Conservation (phyloP, 495 filamentous ascomycete genomes). For the Penicillium riverlandense region DNA sequence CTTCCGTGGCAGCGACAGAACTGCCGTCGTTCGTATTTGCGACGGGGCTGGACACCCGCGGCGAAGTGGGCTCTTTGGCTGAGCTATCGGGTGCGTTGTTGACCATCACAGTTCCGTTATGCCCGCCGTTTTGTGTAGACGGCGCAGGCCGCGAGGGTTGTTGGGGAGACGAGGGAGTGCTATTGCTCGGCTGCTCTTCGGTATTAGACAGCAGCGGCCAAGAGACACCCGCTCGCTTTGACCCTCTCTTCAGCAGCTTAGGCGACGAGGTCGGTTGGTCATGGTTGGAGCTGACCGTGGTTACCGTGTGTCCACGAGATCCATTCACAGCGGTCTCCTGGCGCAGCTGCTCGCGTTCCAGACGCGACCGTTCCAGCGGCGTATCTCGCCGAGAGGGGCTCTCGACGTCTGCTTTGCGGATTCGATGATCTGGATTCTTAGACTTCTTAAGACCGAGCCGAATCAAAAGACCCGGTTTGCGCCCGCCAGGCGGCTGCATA, state of each 20-base stretch:
- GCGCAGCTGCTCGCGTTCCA: conserved; percentile 20
- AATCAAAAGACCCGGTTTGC: conserved; percentile 32
- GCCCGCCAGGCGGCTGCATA: conserved; percentile 24
- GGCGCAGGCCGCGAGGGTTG: conserved; percentile 7
- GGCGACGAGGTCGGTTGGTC: conserved; percentile 9
- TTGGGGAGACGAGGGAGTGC: conserved; percentile 5
- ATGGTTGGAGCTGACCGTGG: conserved; percentile 8
- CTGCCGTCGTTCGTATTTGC: conserved; percentile 12
- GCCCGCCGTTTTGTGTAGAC: not conserved
- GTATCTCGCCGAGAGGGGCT: conserved; percentile 25
- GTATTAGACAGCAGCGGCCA: conserved; percentile 23
- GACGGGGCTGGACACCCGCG: conserved; percentile 11
- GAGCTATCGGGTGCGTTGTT: conserved; percentile 4
- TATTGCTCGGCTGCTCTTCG: conserved; percentile 8
- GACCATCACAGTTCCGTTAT: conserved; percentile 3
- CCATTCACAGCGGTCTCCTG: conserved; percentile 13
- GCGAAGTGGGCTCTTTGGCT: conserved; percentile 7
- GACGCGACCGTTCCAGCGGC: conserved; percentile 27
- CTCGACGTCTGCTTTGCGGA: conserved; percentile 21
- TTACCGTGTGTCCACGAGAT: conserved; percentile 7
- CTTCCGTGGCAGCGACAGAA: conserved; percentile 10
- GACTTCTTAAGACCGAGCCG: conserved; percentile 33
- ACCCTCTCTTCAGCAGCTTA: conserved; percentile 23
- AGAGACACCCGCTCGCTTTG: conserved; percentile 16
- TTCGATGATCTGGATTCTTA: conserved; percentile 27